Conservation (phyloP, 2,329 filamentous ascomycete genomes). For the Sclerotinia minor region DNA sequence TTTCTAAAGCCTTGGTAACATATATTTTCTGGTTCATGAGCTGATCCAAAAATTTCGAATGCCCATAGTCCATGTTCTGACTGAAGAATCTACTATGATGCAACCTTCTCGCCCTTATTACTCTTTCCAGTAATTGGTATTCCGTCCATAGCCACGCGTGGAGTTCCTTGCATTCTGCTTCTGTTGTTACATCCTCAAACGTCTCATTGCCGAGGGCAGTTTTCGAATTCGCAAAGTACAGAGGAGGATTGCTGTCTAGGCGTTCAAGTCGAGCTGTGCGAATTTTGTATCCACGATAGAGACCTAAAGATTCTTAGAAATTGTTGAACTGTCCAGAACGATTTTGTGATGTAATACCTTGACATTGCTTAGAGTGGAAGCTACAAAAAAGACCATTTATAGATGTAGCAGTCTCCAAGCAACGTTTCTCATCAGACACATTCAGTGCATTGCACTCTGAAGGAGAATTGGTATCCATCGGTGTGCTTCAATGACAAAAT, state of each 20-base stretch:
- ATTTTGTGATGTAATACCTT: slow-evolving; percentile 34
- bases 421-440: slow-evolving; percentile 44
- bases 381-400: slow-evolving; percentile 47
- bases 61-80: slow-evolving; percentile 47
- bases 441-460: slow-evolving; percentile 39
- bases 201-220: slow-evolving; percentile 45
- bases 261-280: slow-evolving; percentile 49
- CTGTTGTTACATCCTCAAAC: slow-evolving; percentile 45
- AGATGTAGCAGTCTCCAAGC: slow-evolving; percentile 44
- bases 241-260: slow-evolving; percentile 42
- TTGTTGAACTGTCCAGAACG: background rate
- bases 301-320: slow-evolving; percentile 30
- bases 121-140: slow-evolving; percentile 43
- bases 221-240: slow-evolving; percentile 43
- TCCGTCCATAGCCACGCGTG: slow-evolving; percentile 46
- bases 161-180: slow-evolving; percentile 44
- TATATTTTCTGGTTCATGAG: slow-evolving; percentile 43
- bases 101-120: slow-evolving; percentile 46
- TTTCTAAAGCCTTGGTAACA: slow-evolving; percentile 44
- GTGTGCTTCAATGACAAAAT: background rate
- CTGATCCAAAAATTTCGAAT: slow-evolving; percentile 45
- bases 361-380: slow-evolving; percentile 47
- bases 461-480: slow-evolving; percentile 14
- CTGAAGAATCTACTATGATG: slow-evolving; percentile 48
- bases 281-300: slow-evolving; percentile 52